Evolutionary conservation across 2,329 filamentous ascomycete genomes (phyloP).

Genomic region (Aspergillus brasiliensis): DNA sequence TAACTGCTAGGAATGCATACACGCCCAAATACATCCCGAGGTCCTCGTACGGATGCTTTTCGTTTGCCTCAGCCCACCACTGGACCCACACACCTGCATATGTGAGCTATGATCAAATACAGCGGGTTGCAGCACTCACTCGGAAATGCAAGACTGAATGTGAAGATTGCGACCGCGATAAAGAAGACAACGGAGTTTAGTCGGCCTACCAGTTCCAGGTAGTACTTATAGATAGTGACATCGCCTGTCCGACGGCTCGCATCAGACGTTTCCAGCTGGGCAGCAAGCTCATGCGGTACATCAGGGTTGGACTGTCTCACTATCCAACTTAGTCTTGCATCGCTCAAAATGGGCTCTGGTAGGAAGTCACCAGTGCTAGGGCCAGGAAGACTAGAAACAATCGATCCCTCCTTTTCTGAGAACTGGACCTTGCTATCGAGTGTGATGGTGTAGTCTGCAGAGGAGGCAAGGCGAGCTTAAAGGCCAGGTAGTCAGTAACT

Average conservation of each 20-base stretch:
- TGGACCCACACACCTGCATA: background rate
- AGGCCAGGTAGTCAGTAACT: background rate
- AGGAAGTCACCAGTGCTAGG: background rate
- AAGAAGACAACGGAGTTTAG: background rate
- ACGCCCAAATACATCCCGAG: background rate
- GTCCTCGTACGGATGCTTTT: background rate
- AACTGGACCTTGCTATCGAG: constrained; percentile 33
- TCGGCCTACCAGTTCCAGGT: background rate
- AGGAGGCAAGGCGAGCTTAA: constrained; percentile 13
- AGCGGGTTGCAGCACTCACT: background rate
- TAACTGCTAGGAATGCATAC: background rate
- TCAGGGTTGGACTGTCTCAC: background rate
- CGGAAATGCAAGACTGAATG: constrained; percentile 5
- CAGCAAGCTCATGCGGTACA: background rate
- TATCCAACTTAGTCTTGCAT: background rate
- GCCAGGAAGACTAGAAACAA: background rate
- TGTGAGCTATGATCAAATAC: background rate
- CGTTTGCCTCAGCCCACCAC: background rate
- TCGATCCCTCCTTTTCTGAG: constrained; percentile 10
- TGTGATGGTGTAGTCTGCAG: constrained; percentile 52
- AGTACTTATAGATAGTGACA: constrained; percentile 11
- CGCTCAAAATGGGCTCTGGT: background rate
- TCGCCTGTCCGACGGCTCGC: constrained; percentile 2
- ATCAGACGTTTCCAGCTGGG: background rate
- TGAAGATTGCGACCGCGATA: background rate